Evolutionary conservation across 148 eudicot species (phyloP).

Genomic region (Camellia sinensis): DNA sequence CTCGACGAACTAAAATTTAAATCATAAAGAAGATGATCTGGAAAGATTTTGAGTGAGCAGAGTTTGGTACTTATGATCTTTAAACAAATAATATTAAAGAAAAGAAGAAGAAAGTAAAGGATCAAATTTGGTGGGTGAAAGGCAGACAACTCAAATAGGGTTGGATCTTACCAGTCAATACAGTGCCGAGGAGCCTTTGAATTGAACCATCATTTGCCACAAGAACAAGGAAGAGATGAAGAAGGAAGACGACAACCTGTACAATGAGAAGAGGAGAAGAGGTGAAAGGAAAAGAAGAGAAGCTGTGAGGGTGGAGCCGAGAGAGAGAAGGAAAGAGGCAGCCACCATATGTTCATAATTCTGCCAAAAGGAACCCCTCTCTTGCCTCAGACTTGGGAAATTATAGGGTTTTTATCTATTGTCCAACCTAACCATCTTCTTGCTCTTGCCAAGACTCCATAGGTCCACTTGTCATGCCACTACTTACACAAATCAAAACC

Average conservation of each 20-base stretch:
- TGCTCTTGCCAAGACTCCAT: background rate
- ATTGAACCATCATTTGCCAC: background rate
- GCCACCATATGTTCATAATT: background rate
- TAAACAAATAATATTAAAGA: background rate
- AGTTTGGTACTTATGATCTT: conserved; percentile 4
- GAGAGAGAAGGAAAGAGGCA: background rate
- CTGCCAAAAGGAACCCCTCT: background rate
- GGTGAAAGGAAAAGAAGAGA: background rate
- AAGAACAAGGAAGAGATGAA: conserved; percentile 2
- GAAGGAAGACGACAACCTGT: background rate
- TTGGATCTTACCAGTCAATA: too few relatives aligned
- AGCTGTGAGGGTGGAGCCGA: background rate
- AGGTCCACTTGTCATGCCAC: background rate
- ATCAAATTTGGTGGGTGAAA: background rate
- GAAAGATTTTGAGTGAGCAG: background rate
- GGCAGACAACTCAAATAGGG: background rate
- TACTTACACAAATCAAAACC: too few relatives aligned
- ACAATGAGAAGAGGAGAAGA: background rate
- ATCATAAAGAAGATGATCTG: background rate
- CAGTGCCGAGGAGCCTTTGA: too few relatives aligned
- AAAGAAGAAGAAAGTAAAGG: background rate
- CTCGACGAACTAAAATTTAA: background rate
- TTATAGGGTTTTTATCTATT: background rate
- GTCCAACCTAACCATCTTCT: background rate
- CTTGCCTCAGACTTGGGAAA: background rate